These are phyloP conservation scores for Umbelopsis sp. DNA, from an alignment of 371 early-diverging fungal genomes.

Conservation along the genomic window DNA sequence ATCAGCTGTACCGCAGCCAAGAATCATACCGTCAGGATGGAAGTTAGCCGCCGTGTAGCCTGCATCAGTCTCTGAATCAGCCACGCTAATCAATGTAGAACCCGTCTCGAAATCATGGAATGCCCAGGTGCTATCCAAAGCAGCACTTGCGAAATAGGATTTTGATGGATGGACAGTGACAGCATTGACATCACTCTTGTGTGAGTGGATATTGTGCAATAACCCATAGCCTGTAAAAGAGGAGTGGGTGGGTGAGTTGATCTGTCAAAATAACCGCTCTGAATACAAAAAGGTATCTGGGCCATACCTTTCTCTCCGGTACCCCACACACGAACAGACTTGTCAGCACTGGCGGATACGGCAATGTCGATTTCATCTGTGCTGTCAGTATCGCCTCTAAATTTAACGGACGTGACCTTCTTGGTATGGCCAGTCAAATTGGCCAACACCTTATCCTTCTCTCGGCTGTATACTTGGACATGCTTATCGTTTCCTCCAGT, in stretches of 20 bases:
- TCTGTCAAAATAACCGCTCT: no score
- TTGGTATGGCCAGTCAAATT: conserved; percentile 82
- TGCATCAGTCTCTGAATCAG: conserved; percentile 38
- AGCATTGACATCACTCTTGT: conserved; percentile 73
- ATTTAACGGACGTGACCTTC: conserved; percentile 72
- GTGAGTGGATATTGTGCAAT: conserved; percentile 63
- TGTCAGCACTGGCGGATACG: conserved; percentile 81
- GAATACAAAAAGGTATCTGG: no score
- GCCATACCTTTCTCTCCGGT: conserved; percentile 39
- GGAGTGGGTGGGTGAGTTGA: neutral
- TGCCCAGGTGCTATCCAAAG: conserved; percentile 80
- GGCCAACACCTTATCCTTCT: conserved; percentile 68
- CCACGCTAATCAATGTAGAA: conserved; percentile 57
- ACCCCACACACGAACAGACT: conserved; percentile 80
- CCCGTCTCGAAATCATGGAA: conserved; percentile 77
- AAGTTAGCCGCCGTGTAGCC: conserved; percentile 75
- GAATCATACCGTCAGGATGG: conserved; percentile 92
- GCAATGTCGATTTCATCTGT: conserved; percentile 55
- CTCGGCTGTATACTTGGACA: conserved; percentile 68
- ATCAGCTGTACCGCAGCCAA: conserved; percentile 81
- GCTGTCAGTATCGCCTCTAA: conserved; percentile 60
- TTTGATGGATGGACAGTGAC: conserved; percentile 79
- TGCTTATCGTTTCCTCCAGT: conserved; percentile 87
- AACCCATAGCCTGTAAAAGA: conserved; percentile 50
- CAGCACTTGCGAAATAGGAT: conserved; percentile 77